Conservation (phyloP, 345 rosid species). For the Arabidopsis thaliana region TAIR10.1 NC_003075.7:14033001-14033500, state of each 20-base stretch:
- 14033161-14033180: constrained; percentile 5
- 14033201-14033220: constrained; percentile 34
- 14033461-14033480: background rate
- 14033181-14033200: constrained; percentile 30
- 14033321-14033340: constrained; percentile 62
- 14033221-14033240: constrained; percentile 53
- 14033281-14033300: constrained; percentile 67
- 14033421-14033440: constrained; percentile 42
- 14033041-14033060: constrained; percentile 16
- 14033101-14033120: constrained; percentile 25
- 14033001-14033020: constrained; percentile 18
- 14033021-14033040: constrained; percentile 27
- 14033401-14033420: constrained; percentile 58
- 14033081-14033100: constrained; percentile 31
- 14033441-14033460: background rate
- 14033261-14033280: constrained; percentile 60
- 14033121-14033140: constrained; percentile 24
- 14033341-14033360: constrained; percentile 56
- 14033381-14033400: constrained; percentile 58
- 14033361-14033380: constrained; percentile 73
- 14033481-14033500: background rate
- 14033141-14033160: constrained; percentile 44
- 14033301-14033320: constrained; percentile 61
- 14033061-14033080: constrained; percentile 34
- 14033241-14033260: constrained; percentile 67